phyloP scores from a whole-genome alignment of 352 stramenopile genomes.

The Phytophthora constricta region DNA sequence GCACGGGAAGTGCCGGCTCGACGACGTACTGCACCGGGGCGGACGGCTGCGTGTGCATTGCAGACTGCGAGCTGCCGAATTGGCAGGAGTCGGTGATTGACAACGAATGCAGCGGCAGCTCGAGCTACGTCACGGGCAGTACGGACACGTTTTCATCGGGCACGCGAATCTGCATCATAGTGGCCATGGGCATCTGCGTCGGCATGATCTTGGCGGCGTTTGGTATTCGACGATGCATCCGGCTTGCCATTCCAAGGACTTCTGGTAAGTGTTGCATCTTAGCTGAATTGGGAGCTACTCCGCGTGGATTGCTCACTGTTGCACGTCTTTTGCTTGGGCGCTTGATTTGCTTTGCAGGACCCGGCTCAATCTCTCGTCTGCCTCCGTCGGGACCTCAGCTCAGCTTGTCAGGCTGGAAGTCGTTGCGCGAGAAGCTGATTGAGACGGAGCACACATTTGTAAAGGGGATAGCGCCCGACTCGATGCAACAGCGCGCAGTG shows the following conservation, averaged over 20 bases:
- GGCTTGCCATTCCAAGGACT: background rate
- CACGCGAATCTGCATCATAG: slow-evolving; percentile 27
- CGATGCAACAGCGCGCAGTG: slow-evolving; percentile 11
- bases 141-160: slow-evolving; percentile 24
- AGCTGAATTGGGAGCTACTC: background rate
- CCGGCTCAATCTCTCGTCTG: slow-evolving; percentile 1
- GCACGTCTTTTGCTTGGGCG: background rate
- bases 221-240: slow-evolving; percentile 19
- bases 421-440: slow-evolving; percentile 62
- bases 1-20: slow-evolving; percentile 24
- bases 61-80: slow-evolving; percentile 35
- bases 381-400: slow-evolving; percentile 37
- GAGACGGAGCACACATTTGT: slow-evolving; percentile 39
- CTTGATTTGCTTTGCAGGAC: slow-evolving; percentile 9
- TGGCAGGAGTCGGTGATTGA: slow-evolving; percentile 34
- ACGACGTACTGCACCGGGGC: slow-evolving; percentile 39
- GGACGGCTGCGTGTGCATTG: slow-evolving; percentile 48
- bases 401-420: slow-evolving; percentile 53
- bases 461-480: slow-evolving; percentile 14
- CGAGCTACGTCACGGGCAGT: background rate
- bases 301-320: background rate
- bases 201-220: slow-evolving; percentile 18
- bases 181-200: slow-evolving; percentile 14
- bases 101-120: slow-evolving; percentile 24
- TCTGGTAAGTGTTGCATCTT: slow-evolving; percentile 13